Percentiles rank a stretch among this genome's conserved stretches.
Evolutionary conservation across 2,329 filamentous ascomycete genomes (phyloP).

Genomic region (Juglanconis sp.): DNA sequence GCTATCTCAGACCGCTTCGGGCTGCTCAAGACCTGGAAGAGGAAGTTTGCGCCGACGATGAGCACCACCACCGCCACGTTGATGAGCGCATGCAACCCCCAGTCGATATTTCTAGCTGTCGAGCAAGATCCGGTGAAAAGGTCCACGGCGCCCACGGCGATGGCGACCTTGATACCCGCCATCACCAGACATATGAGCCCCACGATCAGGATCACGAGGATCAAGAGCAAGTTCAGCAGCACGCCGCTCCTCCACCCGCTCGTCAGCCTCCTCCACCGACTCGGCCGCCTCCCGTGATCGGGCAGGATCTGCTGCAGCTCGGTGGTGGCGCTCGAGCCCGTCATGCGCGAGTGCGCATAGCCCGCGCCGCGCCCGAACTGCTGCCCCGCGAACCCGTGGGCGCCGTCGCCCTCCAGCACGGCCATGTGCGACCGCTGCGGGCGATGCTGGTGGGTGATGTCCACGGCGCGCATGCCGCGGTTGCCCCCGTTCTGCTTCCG

Average conservation of each 20-base stretch:
- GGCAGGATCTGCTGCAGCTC: conserved; percentile 20
- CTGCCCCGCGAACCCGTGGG: not conserved
- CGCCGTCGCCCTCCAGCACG: conserved; percentile 28
- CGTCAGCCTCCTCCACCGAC: conserved; percentile 23
- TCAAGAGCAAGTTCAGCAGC: conserved; percentile 39
- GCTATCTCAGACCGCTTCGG: conserved; percentile 49
- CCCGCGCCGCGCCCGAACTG: not conserved
- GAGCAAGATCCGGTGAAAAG: conserved; percentile 38
- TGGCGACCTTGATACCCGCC: conserved; percentile 31
- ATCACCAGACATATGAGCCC: conserved; percentile 33
- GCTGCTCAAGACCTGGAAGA: conserved; percentile 52
- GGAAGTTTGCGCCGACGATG: conserved; percentile 49
- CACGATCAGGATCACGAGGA: conserved; percentile 25
- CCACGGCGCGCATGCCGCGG: conserved; percentile 29
- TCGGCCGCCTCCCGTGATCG: not conserved
- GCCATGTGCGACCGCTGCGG: conserved; percentile 33
- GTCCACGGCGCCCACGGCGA: conserved; percentile 33
- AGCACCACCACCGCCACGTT: conserved; percentile 42
- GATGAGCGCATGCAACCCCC: conserved; percentile 42
- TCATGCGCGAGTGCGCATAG: conserved; percentile 7
- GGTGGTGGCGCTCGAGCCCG: conserved; percentile 15
- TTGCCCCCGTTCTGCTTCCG: conserved; percentile 37
- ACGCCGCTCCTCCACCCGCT: conserved; percentile 49
- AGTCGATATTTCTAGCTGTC: conserved; percentile 33
- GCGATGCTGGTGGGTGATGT: conserved; percentile 28